A percentile compares a stretch with the other conserved stretches of the same genome.
phyloP scores from a whole-genome alignment of 371 early-diverging fungal genomes.

The Mortierella sp. region DNA sequence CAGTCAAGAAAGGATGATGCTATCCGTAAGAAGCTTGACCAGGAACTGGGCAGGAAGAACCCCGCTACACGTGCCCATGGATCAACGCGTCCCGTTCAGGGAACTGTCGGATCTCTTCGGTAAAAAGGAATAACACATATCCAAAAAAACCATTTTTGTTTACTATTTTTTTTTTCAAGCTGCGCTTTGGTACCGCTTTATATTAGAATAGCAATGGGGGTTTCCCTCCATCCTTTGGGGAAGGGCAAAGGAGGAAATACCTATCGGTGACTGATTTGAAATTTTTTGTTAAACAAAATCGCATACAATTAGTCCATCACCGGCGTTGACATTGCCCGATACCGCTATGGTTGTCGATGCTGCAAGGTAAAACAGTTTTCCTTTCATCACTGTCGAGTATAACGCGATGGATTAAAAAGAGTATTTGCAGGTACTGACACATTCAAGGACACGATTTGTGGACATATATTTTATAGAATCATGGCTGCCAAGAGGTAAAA shows the following conservation, averaged over 20 bases:
- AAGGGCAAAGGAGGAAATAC: too few species aligned
- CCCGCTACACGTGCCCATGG: conserved; percentile 38
- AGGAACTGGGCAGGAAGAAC: conserved; percentile 75
- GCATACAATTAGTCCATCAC: conserved; percentile 32
- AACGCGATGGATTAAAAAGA: too few species aligned
- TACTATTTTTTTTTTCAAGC: conserved; percentile 1
- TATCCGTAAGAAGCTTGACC: conserved; percentile 80
- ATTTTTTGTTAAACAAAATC: not conserved
- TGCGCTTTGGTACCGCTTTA: not conserved
- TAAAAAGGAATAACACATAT: conserved; percentile 41
- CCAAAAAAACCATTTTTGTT: not conserved
- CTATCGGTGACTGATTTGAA: not conserved
- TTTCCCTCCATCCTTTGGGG: too few species aligned
- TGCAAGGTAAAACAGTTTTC: conserved; percentile 55
- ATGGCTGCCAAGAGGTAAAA: conserved; percentile 56
- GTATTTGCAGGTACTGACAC: too few species aligned
- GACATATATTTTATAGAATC: too few species aligned
- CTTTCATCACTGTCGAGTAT: not conserved
- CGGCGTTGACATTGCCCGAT: conserved; percentile 45
- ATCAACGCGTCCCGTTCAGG: conserved; percentile 55
- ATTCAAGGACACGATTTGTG: too few species aligned
- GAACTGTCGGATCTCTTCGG: conserved; percentile 82
- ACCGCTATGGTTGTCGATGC: conserved; percentile 55
- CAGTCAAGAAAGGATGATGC: conserved; percentile 61
- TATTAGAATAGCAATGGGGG: too few species aligned